Percentiles rank a stretch among this genome's conserved stretches.
Conservation (phyloP, 1,139 yeast species). For the Suhomyces atakaporum region DNA sequence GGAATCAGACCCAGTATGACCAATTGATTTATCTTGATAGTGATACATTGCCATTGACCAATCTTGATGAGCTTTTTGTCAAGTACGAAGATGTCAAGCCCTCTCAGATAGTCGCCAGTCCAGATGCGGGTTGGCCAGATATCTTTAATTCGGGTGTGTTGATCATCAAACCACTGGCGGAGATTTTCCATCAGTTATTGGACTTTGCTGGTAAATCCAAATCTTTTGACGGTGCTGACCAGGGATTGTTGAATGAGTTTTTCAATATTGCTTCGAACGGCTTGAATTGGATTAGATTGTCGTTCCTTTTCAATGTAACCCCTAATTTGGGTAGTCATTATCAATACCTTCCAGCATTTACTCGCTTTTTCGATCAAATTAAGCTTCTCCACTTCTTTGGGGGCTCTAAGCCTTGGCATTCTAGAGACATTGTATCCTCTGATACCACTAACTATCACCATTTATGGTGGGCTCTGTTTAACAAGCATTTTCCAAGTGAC, state of each 20-base stretch:
- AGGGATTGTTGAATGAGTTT: conserved; percentile 34
- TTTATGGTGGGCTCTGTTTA: conserved; percentile 42
- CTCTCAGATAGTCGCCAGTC: conserved; percentile 28
- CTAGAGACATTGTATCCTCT: conserved; percentile 14
- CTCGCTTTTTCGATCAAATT: conserved; percentile 30
- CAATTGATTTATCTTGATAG: conserved; percentile 32
- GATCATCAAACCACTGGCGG: conserved; percentile 26
- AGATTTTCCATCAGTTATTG: conserved; percentile 22
- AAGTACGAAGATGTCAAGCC: conserved; percentile 16
- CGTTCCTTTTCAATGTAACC: conserved; percentile 35
- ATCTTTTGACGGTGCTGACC: conserved; percentile 39
- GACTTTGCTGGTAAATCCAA: conserved; percentile 16
- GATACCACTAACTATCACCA: conserved; percentile 28
- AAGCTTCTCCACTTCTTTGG: conserved; percentile 35
- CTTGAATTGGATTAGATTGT: conserved; percentile 29
- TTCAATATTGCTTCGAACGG: conserved; percentile 22
- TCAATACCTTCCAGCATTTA: conserved; percentile 35
- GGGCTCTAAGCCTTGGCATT: conserved; percentile 32
- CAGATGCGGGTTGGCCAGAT: conserved; percentile 44
- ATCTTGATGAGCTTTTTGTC: conserved; percentile 29
- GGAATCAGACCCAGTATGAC: conserved; percentile 29
- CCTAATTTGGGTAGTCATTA: conserved; percentile 29
- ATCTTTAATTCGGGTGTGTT: conserved; percentile 37
- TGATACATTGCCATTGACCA: conserved; percentile 31
- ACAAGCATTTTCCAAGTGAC: conserved; percentile 20